Base-by-base conservation (phyloP, 768 basidiomycete species). In the Leccinum olivaceopallidum region DNA sequence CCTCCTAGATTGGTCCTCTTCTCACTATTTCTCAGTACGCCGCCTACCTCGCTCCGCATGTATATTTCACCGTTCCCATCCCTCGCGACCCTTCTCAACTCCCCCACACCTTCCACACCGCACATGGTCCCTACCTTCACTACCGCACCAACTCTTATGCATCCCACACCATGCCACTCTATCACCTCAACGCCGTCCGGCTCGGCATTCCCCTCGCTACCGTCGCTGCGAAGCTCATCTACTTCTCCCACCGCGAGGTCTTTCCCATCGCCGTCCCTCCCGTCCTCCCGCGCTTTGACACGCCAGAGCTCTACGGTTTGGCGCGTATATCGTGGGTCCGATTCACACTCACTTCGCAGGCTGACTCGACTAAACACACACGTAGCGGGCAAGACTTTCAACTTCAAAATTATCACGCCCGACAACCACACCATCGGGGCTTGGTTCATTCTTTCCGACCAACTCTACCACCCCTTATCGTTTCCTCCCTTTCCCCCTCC, bases 371-470 rank as follows among this genome's bases (percentile, higher is more conserved):
- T 42, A 1, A 39, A 39, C n/a, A 4, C 20, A 8, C 1, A 6
- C 18, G 39, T 56, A 93, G 92, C 90, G 4, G 88, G 87, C 64
- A 94, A 92, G 71, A 88, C 91, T 0, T 73, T 83, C 53, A 92
- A 95, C 67, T 70, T 94, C 53, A 76, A 83, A 57, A 77, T 97
- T 8, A 73, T 76, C 14, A 94, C 94, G 0, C 68, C 83, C 0
- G 95, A 98, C 71, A 90, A 92, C 60, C 83, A 88, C 60, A 81
- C 80, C 0, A 71, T 98, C 44, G 95, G 95, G 16, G 89, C 93
- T 20, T 95, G 93, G 93, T 92, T 92, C 72, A 76, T 90, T 48
- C 79, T 94, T 5, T 84, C 90, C 0, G 86, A 93, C 55, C 67
- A 77, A 1, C 81, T 82, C 66, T 90, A 90, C 71, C 83, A 81